Percentiles rank a stretch among this genome's conserved stretches.
phyloP scores from a whole-genome alignment of 495 filamentous ascomycete genomes.

The Penicillium goetzii region DNA sequence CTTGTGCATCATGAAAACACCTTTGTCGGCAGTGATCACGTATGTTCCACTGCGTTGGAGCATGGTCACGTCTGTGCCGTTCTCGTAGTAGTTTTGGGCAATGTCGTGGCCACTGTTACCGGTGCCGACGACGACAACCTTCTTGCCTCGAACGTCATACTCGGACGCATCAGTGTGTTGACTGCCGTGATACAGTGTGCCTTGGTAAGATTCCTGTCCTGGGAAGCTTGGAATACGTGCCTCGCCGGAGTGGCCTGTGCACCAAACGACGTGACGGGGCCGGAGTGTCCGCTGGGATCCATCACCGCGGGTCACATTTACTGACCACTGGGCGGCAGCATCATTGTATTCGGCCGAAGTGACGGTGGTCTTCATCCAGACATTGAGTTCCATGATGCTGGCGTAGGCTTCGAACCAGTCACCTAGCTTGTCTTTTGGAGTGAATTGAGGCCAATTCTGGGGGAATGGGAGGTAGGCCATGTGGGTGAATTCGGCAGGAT shows the following conservation, averaged over 20 bases:
- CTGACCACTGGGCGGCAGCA: constrained; percentile 59
- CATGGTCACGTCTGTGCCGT: constrained; percentile 75
- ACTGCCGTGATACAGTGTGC: constrained; percentile 50
- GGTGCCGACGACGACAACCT: constrained; percentile 77
- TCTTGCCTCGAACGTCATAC: constrained; percentile 56
- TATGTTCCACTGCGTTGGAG: constrained; percentile 77
- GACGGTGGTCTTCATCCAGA: constrained; percentile 66
- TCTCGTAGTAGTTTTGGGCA: constrained; percentile 78
- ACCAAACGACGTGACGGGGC: constrained; percentile 53
- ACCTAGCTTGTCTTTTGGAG: constrained; percentile 79
- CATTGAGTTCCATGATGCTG: constrained; percentile 71
- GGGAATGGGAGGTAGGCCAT: constrained; percentile 76
- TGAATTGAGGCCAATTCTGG: constrained; percentile 67
- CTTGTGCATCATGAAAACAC: constrained; percentile 58
- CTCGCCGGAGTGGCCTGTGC: constrained; percentile 57
- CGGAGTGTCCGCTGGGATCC: constrained; percentile 44
- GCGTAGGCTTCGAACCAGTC: constrained; percentile 80
- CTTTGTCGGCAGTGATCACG: constrained; percentile 66
- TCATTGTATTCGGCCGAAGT: constrained; percentile 57
- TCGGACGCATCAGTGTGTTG: constrained; percentile 46
- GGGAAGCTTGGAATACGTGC: constrained; percentile 49
- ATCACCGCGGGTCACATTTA: constrained; percentile 54
- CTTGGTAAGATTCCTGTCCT: constrained; percentile 51
- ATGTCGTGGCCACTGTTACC: constrained; percentile 88
- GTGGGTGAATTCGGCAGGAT: constrained; percentile 76